Evolutionary conservation across 768 basidiomycete genomes (phyloP), one percentile per base, ranked within the genome.

Genomic region (Suillus cothurnatus): DNA sequence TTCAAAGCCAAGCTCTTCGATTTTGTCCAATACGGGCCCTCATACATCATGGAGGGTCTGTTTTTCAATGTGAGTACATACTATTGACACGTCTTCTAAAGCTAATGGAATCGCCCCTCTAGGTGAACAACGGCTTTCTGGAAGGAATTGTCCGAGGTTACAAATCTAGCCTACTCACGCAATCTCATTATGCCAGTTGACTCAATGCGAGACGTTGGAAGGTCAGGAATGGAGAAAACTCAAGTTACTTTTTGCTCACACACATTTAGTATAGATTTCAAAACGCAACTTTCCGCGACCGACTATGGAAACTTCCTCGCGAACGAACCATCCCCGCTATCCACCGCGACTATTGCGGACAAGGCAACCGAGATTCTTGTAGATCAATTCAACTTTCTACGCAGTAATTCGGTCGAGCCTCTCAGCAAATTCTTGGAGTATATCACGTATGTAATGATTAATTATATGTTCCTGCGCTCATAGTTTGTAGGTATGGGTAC

Each of bases 251-350:
- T 4, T 57, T 39, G 34, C 56, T 73, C 45, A 70, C 52, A 39
- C 53, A 28, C 12, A 32, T 32, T 45, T 50, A 21, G 4, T 4
- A 26, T 71, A 99, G 97, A 99, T 79, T 89, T 99, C 78, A 86
- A 94, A 68, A 95, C 97, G 55, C 97, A 99, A 74, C 84, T 99
- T 36, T 92, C 94, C 21, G 88, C 96, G 15, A 99, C 97, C 6
- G 97, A 99, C 80, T 99, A 99, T 76, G 95, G 96, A 73, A 97
- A 94, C 80, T 99, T 99, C 79, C 90, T 99, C 55, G 90, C 97
- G 34, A 98, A 98, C 72, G 97, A 99, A 76, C 90, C 97, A 3
- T 85, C 94, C 31, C 96, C 95, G 15, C 86, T 98, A 63, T 92
- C 94, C 63, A 97, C 97, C 9, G 90, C 94, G 9, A 95, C 94